These are phyloP conservation scores for Penicillium hordei DNA, from an alignment of 2,329 filamentous ascomycete genomes.

Conservation along the genomic window DNA sequence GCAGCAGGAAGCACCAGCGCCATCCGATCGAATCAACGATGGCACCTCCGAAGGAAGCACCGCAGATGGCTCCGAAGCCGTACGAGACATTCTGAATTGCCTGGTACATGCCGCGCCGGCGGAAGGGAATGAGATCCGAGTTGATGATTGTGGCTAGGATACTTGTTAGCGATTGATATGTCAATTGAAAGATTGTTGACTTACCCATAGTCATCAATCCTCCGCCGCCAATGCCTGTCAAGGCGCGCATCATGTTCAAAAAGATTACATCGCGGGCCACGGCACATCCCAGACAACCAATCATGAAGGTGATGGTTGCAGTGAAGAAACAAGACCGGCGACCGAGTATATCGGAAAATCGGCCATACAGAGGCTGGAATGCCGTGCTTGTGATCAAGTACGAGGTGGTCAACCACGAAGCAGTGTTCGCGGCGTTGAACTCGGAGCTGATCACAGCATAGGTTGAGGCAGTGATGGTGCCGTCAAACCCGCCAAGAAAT, in stretches of 20 bases:
- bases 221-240: slow-evolving; percentile 72
- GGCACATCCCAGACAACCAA: slow-evolving; percentile 69
- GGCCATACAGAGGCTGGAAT: slow-evolving; percentile 71
- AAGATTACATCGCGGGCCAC: slow-evolving; percentile 65
- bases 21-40: slow-evolving; percentile 49
- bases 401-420: slow-evolving; percentile 57
- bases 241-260: slow-evolving; percentile 68
- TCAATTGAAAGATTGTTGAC: not conserved
- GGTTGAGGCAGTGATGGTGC: slow-evolving; percentile 47
- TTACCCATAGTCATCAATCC: slow-evolving; percentile 64
- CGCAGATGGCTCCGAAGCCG: slow-evolving; percentile 63
- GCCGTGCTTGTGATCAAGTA: slow-evolving; percentile 65
- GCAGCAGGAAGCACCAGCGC: slow-evolving; percentile 58
- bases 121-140: slow-evolving; percentile 71
- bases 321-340: slow-evolving; percentile 60
- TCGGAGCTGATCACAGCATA: slow-evolving; percentile 50
- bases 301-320: slow-evolving; percentile 61
- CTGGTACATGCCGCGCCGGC: slow-evolving; percentile 71
- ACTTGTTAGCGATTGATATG: not conserved
- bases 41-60: slow-evolving; percentile 46
- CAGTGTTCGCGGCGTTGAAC: slow-evolving; percentile 48
- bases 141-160: slow-evolving; percentile 61
- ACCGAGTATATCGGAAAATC: slow-evolving; percentile 71
- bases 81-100: slow-evolving; percentile 61
- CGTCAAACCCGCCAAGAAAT: slow-evolving; percentile 58